phyloP scores from a whole-genome alignment of 2,329 filamentous ascomycete species.

The Apiospora malaysiana region DNA sequence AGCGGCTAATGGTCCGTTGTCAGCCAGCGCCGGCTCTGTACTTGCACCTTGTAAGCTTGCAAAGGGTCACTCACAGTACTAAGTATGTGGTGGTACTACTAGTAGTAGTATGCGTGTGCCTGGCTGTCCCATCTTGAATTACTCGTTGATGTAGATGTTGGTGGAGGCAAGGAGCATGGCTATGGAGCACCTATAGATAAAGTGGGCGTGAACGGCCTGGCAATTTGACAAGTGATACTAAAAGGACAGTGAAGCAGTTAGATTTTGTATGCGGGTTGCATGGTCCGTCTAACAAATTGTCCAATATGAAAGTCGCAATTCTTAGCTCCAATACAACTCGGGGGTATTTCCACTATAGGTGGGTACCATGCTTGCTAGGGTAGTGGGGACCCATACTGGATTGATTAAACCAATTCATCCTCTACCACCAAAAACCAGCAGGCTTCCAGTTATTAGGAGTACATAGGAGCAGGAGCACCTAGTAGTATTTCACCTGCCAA shows the following conservation, averaged over 20 bases:
- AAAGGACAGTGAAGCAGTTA: not conserved
- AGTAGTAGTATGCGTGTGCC: constrained; percentile 13
- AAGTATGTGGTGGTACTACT: too few relatives aligned
- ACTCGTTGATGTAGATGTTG: constrained; percentile 14
- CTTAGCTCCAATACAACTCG: constrained; percentile 15
- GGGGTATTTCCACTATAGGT: constrained; percentile 17
- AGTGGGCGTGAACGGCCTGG: constrained; percentile 2
- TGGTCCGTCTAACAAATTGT: constrained; percentile 1
- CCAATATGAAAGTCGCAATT: constrained; percentile 9
- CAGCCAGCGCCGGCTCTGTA: not conserved
- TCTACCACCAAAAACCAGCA: not conserved
- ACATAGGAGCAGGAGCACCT: not conserved
- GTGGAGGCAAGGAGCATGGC: constrained; percentile 11
- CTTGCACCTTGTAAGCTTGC: too few relatives aligned
- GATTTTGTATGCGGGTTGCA: not conserved
- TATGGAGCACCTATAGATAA: constrained; percentile 2
- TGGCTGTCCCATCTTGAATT: not conserved
- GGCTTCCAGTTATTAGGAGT: not conserved
- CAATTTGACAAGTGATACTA: constrained; percentile 17
- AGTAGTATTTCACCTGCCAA: too few relatives aligned
- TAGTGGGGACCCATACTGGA: not conserved
- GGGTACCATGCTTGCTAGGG: not conserved
- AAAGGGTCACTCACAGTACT: constrained; percentile 13
- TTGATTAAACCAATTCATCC: constrained; percentile 7
- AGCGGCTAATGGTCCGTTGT: not conserved